Evolutionary conservation across 768 basidiomycete species (phyloP), one percentile per base, ranked within the genome.

Genomic region (Podaxis pistillaris): DNA sequence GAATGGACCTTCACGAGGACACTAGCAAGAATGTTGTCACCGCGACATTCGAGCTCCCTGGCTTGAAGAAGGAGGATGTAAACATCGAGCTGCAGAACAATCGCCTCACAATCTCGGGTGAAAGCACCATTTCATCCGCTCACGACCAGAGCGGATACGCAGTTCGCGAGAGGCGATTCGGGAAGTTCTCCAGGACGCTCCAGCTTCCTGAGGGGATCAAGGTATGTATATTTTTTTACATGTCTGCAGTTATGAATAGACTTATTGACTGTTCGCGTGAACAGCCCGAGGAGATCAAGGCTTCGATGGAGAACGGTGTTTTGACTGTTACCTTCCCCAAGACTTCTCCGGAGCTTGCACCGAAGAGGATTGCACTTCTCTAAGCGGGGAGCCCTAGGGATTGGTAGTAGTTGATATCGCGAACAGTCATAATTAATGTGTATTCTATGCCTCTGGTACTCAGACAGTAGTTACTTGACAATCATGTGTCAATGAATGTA

Each of bases 21-120:
- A 64, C 73, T 15, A 74, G 77, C 1, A 67, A 68, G 24, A 81
- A 82, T 67, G 68, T 69, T 37, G 78, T 85, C 50, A 81, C 79
- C 1, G 84, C 83, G 46, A 69, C 75, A 15, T 83, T 86, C 65
- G 85, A 86, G 64, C 70, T 86, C 4, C 83, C 85, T 0, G 83
- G 83, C n/a, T 11, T 86, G 40, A 74, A 72, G 63, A 76, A 79
- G 22, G 78, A 83, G 44, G 72, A 84, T 63, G 73, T 85, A 26
- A 69, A 70, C 47, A 78, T 86, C 63, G 82, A 84, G 60, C 65
- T 83, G n/a, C 75, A 77, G 58, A 73, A 79, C 62, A 77, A 78
- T 64, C 71, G 76, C 3, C 78, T 86, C 49, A 79, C 68, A 56
- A 64, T 86, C 56, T 78, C 83, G 3, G 85, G 82, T 19, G 80